Percentiles rank a stretch among this genome's conserved stretches.
Evolutionary conservation across 768 basidiomycete species (phyloP).

Genomic region (Suillus subalutaceus): DNA sequence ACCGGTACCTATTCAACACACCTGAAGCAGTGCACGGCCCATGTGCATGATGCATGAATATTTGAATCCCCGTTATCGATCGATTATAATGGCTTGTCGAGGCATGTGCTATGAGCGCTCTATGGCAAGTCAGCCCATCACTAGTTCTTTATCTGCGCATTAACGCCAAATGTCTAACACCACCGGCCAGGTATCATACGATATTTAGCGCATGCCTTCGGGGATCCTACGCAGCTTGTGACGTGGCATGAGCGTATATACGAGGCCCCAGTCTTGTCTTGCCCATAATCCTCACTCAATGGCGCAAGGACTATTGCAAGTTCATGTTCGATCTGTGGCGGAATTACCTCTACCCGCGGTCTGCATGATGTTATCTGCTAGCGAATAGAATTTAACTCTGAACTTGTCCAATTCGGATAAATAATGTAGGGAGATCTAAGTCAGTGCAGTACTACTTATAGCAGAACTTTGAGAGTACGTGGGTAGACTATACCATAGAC

Average conservation of each 20-base stretch:
- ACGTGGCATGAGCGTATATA: background rate
- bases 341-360: background rate
- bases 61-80: background rate
- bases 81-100: background rate
- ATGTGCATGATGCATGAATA: background rate
- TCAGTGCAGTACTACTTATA: background rate
- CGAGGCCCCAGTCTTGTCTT: background rate
- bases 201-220: background rate
- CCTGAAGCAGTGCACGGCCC: background rate
- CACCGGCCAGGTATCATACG: constrained; percentile 1
- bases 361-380: background rate
- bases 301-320: background rate
- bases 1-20: background rate
- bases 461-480: too few relatives aligned
- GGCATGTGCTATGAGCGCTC: background rate
- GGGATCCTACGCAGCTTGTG: background rate
- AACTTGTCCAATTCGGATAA: background rate
- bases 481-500: too few relatives aligned
- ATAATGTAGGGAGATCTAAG: background rate
- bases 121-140: background rate
- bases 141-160: constrained; percentile 23
- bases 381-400: background rate
- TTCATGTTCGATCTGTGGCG: background rate
- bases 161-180: constrained; percentile 25
- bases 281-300: background rate